Evolutionary conservation across 352 stramenopile genomes (phyloP).

Genomic region (Pythium volutum): DNA sequence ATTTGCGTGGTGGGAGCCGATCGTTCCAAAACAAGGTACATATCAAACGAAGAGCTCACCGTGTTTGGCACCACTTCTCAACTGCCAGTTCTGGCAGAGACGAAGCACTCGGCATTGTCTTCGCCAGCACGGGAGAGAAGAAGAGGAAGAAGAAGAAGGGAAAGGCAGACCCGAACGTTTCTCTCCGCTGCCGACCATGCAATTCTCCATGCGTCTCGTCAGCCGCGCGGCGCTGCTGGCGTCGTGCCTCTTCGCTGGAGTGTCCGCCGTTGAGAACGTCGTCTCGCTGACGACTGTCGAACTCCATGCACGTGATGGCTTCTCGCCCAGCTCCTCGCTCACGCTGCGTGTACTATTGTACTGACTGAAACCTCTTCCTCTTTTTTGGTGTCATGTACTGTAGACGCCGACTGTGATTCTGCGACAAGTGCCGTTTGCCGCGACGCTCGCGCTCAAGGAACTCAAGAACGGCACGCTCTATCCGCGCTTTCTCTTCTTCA

Average conservation of each 20-base stretch:
- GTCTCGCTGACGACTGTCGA: slow-evolving; percentile 1
- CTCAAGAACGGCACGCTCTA: slow-evolving; percentile 84
- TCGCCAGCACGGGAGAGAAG: neutral
- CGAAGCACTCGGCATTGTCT: slow-evolving; percentile 16
- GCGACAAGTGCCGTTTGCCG: slow-evolving; percentile 62
- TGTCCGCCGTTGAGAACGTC: neutral
- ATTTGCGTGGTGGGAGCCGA: slow-evolving; percentile 1
- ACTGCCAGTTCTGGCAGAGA: slow-evolving; percentile 23
- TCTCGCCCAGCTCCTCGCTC: neutral
- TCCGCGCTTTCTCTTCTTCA: slow-evolving; percentile 51
- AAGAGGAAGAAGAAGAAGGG: neutral
- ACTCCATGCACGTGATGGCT: slow-evolving; percentile 11
- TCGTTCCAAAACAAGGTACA: slow-evolving; percentile 15
- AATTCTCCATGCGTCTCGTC: slow-evolving; percentile 16
- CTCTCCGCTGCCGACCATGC: slow-evolving; percentile 4
- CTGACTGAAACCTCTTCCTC: neutral
- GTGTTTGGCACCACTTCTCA: too few relatives aligned
- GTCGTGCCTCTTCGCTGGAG: neutral
- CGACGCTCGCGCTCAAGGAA: slow-evolving; percentile 57
- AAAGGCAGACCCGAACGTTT: neutral
- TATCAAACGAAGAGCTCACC: neutral
- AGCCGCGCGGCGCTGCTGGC: slow-evolving; percentile 10
- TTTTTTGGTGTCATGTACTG: neutral
- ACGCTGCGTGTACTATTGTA: too few relatives aligned
- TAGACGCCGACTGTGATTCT: slow-evolving; percentile 72